Base-by-base conservation (phyloP, 306 rosid genomes). In the Cucumis cinereus region DNA sequence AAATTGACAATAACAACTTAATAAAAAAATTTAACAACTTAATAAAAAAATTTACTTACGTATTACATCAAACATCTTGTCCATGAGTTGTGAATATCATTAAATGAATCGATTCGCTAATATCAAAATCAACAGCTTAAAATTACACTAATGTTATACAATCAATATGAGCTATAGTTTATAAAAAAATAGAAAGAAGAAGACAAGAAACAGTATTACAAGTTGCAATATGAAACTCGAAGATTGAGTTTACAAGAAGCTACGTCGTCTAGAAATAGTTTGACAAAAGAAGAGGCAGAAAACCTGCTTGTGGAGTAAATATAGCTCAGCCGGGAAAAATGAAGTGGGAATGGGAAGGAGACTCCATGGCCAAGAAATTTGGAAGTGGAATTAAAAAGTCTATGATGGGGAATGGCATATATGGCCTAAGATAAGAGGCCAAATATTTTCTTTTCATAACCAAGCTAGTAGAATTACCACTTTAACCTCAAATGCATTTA, bases 31-130 rank as follows among this genome's bases (percentile, higher is more conserved):
- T n/a, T 4, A 61, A 19, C 23, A 68, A 45, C 64, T 8, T 7
- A 45, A 9, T 6, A 43, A 67, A 78, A n/a, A n/a, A 74, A 61
- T 94, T 85, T 64, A 91, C 92, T 79, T 89, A 85, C 87, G 90
- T 97, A 91, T 90, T 38, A 94, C 79, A 50, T 89, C 93, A 79
- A 94, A 91, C 93, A 89, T 90, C 77, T 89, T 90, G 52, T 77
- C 79, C 20, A 84, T 69, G 89, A 74, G 77, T 82, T 94, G 88
- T 85, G 64, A 82, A 82, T 85, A 83, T 86, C 93, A 77, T 89
- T 93, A 53, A 91, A 90, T 13, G 83, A 74, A 6, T 57, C 85
- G 8, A 94, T 67, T 59, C 91, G 85, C 85, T 84, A 86, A 91
- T 70, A 35, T 82, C 86, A 70, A 94, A 76, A 81, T 91, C 91